Base-by-base conservation (phyloP, 2,329 filamentous ascomycete genomes). In the Cadophora sp. region DNA sequence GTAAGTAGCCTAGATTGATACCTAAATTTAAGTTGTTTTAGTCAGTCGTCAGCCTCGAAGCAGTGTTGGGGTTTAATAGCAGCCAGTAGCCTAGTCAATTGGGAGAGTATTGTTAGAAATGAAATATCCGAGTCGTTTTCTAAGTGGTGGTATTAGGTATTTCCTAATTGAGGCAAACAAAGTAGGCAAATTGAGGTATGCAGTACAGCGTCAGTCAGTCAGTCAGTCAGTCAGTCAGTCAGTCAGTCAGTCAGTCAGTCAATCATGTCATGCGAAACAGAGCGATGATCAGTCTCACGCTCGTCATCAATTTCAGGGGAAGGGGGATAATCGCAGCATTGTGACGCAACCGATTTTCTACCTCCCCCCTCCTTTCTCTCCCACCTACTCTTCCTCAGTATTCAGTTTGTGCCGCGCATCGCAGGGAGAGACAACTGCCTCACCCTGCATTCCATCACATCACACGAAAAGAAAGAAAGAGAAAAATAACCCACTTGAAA, bases 271-370 rank as follows among this genome's bases (percentile, higher is more conserved):
- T 51, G 22, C 48, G 13, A 51, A 51, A 51, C 5, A 51, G 22
- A 27, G 11, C 48, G 48, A 27, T 27, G 48, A 51, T 51, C 48
- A 18, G 1, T 27, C 11, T 51, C 11, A 7, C 36, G 7, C 22
- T 30, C 50, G 50, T 53, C 50, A 53, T 53, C 50, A n/a, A 18
- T 53, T 24, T 53, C 50, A 53, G 50, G 50, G 50, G 50, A 53
- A 53, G 24, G 50, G 48, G 48, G 48, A 51, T 53, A 33, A 30
- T 33, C 50, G 50, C 50, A 53, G 50, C 50, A 53, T 16, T 24
- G 50, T 53, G 50, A 53, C 50, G 50, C 50, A 53, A 53, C 50
- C 50, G n/a, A 39, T 33, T 53, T 48, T 13, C n/a, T 22, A 9
- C n/a, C 3, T n/a, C 50, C 8, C 27, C n/a, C 24, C 8, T 53